Evolutionary conservation across 1,284 basidiomycete genomes (phyloP).

Genomic region (Moniliophthora roreri): DNA sequence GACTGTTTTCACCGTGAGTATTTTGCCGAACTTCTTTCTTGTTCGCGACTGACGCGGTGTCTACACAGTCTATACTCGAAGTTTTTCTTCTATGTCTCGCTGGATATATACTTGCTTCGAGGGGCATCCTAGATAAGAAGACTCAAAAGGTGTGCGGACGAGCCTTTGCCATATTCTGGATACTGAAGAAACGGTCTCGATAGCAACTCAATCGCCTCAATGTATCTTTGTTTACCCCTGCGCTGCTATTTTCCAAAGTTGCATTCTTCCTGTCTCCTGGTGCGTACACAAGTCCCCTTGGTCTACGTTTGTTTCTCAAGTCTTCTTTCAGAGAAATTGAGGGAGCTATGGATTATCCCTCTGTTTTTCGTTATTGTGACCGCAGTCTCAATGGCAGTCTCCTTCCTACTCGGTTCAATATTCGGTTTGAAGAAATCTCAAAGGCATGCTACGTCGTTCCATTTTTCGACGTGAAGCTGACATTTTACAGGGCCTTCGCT

Average conservation of each 20-base stretch:
- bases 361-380: conserved; percentile 79
- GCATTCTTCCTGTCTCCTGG: conserved; percentile 78
- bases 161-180: background rate
- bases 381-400: conserved; percentile 56
- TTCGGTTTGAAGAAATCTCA: conserved; percentile 63
- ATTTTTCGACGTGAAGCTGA: background rate
- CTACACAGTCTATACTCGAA: conserved; percentile 79
- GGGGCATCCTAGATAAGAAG: conserved; percentile 84
- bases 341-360: conserved; percentile 91
- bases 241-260: conserved; percentile 92
- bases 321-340: conserved; percentile 61
- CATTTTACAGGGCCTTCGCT: conserved; percentile 67
- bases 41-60: background rate
- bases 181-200: conserved; percentile 6
- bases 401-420: conserved; percentile 48
- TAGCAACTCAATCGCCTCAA: conserved; percentile 81
- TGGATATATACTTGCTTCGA: conserved; percentile 80
- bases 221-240: conserved; percentile 89
- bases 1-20: conserved; percentile 56
- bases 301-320: conserved; percentile 1
- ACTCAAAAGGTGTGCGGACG: conserved; percentile 75
- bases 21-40: background rate
- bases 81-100: conserved; percentile 87
- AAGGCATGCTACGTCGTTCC: conserved; percentile 37
- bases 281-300: conserved; percentile 23